Percentiles rank a stretch among this genome's conserved stretches.
These are phyloP conservation scores for Verbascum thapsus DNA, from an alignment of 257 asterid genomes.

Conservation along the genomic window DNA sequence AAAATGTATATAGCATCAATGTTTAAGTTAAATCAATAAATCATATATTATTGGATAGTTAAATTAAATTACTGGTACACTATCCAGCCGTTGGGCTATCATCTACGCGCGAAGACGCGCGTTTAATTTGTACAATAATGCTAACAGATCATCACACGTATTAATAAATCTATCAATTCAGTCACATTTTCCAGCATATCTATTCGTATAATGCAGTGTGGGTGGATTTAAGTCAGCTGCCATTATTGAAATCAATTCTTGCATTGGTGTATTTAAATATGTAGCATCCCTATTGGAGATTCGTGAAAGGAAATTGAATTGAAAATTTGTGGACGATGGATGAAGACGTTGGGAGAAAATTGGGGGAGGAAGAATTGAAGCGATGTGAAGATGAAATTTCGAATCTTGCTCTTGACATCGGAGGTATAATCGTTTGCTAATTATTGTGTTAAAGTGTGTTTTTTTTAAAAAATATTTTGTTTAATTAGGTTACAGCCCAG, in stretches of 20 bases:
- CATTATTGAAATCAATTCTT: constrained; percentile 35
- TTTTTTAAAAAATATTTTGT: neutral
- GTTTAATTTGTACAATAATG: too few relatives aligned
- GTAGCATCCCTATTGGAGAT: constrained; percentile 2
- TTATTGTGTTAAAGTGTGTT: neutral
- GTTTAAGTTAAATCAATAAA: too few relatives aligned
- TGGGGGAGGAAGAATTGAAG: constrained; percentile 37
- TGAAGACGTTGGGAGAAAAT: constrained; percentile 29
- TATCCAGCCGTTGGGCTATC: constrained; percentile 25
- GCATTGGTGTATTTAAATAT: constrained; percentile 1
- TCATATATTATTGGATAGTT: too few relatives aligned
- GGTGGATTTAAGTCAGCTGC: constrained; percentile 33
- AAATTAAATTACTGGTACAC: too few relatives aligned
- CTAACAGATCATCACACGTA: too few relatives aligned
- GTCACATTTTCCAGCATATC: neutral
- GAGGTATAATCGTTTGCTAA: constrained; percentile 54
- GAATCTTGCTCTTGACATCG: constrained; percentile 81
- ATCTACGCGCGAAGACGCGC: too few relatives aligned
- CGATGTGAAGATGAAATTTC: constrained; percentile 50
- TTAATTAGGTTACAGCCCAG: constrained; percentile 1
- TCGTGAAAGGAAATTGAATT: constrained; percentile 6
- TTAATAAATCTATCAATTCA: too few relatives aligned
- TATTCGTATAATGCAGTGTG: too few relatives aligned
- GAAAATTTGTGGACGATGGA: neutral
- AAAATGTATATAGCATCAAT: too few relatives aligned